A percentile compares a stretch with the other conserved stretches of the same genome.
Evolutionary conservation across 179 eudicot species (phyloP).

Genomic region (Nepenthes alata): DNA sequence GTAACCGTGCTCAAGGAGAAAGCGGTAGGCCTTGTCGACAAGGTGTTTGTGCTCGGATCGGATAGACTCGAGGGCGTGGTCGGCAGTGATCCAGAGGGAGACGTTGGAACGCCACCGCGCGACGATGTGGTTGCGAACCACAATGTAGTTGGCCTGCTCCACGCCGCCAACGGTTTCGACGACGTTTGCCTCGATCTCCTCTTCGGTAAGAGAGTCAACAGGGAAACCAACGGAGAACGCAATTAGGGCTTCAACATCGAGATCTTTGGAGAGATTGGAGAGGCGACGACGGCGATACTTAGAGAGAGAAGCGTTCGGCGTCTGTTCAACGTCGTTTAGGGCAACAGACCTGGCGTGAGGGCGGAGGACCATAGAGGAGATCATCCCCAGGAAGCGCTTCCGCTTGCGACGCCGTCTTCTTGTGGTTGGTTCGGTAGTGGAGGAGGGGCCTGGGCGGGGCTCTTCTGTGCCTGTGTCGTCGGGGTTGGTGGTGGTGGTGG

Average conservation of each 20-base stretch:
- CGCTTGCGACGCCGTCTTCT: conserved; percentile 61
- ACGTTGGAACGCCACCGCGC: conserved; percentile 78
- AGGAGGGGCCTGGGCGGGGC: background rate
- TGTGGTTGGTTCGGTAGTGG: conserved; percentile 6
- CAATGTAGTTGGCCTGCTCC: conserved; percentile 53
- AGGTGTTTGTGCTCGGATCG: conserved; percentile 38
- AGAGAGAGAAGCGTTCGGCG: conserved; percentile 4
- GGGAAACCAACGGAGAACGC: conserved; percentile 96
- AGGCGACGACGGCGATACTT: conserved; percentile 36
- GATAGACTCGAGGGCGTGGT: conserved; percentile 32
- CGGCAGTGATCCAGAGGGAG: conserved; percentile 31
- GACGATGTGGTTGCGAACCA: conserved; percentile 68
- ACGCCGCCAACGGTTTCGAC: conserved; percentile 35
- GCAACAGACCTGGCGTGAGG: conserved; percentile 21
- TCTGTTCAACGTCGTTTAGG: conserved; percentile 10
- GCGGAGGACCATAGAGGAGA: conserved; percentile 57
- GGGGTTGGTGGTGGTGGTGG: conserved; percentile 18
- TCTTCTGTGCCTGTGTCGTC: background rate
- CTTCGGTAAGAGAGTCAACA: conserved; percentile 71
- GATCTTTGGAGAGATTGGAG: conserved; percentile 32
- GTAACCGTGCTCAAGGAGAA: conserved; percentile 66
- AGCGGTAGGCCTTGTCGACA: conserved; percentile 46
- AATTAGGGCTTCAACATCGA: conserved; percentile 65
- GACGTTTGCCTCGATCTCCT: conserved; percentile 65
- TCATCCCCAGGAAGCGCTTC: conserved; percentile 58